Conservation (phyloP, 306 rosid species). For the Fragaria vesca region DNA sequence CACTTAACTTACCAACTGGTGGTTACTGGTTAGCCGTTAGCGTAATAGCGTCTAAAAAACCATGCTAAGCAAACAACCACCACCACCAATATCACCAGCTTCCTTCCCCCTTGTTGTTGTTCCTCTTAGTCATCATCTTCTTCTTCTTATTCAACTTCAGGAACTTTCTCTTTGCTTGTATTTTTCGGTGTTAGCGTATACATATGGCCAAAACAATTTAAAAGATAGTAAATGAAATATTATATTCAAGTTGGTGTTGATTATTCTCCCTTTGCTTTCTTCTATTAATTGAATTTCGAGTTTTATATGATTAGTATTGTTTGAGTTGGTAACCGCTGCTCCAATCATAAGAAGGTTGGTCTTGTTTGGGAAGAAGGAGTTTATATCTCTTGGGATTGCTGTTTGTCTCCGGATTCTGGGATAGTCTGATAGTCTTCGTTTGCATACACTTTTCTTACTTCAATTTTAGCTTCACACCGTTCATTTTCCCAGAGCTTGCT, state of each 20-base stretch:
- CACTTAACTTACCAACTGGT: slow-evolving; percentile 65
- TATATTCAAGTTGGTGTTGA: slow-evolving; percentile 52
- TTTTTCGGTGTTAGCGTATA: slow-evolving; percentile 36
- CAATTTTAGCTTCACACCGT: slow-evolving; percentile 4
- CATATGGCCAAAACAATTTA: slow-evolving; percentile 6
- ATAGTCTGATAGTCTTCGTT: neutral
- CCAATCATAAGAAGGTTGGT: slow-evolving; percentile 79
- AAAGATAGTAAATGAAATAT: slow-evolving; percentile 16
- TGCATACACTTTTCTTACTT: neutral
- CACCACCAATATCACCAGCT: slow-evolving; percentile 19
- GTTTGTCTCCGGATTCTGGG: slow-evolving; percentile 53
- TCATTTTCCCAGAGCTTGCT: neutral
- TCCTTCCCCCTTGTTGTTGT: neutral
- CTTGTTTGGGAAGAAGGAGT: slow-evolving; percentile 38
- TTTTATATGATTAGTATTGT: slow-evolving; percentile 28
- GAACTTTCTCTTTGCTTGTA: slow-evolving; percentile 34
- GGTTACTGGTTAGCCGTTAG: slow-evolving; percentile 43
- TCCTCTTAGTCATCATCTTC: neutral
- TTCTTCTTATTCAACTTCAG: neutral
- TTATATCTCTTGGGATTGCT: slow-evolving; percentile 57
- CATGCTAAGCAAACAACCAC: slow-evolving; percentile 74
- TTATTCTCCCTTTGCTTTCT: slow-evolving; percentile 21
- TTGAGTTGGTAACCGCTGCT: slow-evolving; percentile 72
- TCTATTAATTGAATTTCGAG: slow-evolving; percentile 9
- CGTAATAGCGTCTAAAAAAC: slow-evolving; percentile 28